phyloP scores from a whole-genome alignment of 176 grass and related monocot species.

The Puccinellia tenuiflora region DNA sequence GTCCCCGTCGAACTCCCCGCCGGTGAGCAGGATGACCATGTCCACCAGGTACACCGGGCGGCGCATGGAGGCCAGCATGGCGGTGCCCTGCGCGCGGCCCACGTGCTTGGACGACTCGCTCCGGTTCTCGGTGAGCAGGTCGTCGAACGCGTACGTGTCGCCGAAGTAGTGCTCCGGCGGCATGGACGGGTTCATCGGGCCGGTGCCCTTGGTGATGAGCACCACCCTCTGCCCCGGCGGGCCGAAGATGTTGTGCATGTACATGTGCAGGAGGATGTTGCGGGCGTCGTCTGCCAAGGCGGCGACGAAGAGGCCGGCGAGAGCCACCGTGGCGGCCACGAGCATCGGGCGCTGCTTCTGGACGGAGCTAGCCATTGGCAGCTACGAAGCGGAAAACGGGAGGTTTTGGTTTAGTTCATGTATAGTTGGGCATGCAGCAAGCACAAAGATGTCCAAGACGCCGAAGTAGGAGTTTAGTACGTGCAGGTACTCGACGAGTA shows the following conservation, averaged over 20 bases:
- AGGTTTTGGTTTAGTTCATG: not conserved
- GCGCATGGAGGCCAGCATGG: constrained; percentile 23
- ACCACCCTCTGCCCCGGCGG: not conserved
- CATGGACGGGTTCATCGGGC: not conserved
- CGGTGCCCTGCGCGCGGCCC: constrained; percentile 38
- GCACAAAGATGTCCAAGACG: not conserved
- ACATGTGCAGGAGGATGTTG: not conserved
- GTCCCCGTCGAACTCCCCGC: constrained; percentile 39
- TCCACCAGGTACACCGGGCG: constrained; percentile 1
- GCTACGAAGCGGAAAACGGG: not conserved
- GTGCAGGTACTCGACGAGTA: not conserved
- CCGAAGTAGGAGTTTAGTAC: not conserved
- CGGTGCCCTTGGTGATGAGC: constrained; percentile 3
- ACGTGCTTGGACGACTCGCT: not conserved
- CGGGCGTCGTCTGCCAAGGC: not conserved
- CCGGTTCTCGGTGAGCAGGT: not conserved
- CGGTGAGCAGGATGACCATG: constrained; percentile 34
- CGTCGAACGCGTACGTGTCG: constrained; percentile 12
- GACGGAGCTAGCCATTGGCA: not conserved
- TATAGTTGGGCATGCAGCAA: not conserved
- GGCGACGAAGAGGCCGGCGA: not conserved
- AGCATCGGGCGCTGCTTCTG: not conserved
- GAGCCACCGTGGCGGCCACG: not conserved
- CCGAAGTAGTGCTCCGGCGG: not conserved
- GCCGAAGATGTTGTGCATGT: constrained; percentile 5